A percentile compares a stretch with the other conserved stretches of the same genome.
These are phyloP conservation scores for Rosa rugosa DNA, from an alignment of 306 rosid species.

Conservation along the genomic window DNA sequence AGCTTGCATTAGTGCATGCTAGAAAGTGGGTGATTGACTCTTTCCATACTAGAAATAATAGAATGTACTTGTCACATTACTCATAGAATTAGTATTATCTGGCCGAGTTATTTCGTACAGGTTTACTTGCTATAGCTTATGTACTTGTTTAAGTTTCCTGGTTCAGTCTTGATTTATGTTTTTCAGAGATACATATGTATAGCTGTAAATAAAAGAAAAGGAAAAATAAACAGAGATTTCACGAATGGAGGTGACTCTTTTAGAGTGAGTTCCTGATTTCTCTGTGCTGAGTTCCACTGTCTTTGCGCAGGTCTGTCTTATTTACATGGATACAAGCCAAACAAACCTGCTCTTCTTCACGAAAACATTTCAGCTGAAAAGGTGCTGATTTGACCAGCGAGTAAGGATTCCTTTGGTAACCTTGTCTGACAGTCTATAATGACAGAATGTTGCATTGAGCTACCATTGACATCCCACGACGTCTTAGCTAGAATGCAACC, in stretches of 20 bases:
- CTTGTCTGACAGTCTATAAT: no score
- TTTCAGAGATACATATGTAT: neutral
- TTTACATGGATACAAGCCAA: conserved; percentile 65
- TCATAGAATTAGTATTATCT: neutral
- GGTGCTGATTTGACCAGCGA: no score
- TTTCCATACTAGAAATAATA: no score
- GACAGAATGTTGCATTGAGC: no score
- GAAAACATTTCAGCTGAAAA: conserved; percentile 87
- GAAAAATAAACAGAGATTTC: neutral
- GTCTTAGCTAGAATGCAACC: no score
- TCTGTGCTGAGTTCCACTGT: conserved; percentile 26
- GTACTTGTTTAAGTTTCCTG: neutral
- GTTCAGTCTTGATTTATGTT: neutral
- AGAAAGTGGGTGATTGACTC: no score
- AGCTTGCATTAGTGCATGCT: no score
- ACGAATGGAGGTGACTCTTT: neutral
- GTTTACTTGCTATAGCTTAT: neutral
- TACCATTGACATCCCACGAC: no score
- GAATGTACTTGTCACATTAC: no score
- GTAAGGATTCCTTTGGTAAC: no score
- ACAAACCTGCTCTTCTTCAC: conserved; percentile 75
- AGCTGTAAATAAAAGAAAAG: neutral
- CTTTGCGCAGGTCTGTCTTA: conserved; percentile 61
- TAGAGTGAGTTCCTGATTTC: neutral
- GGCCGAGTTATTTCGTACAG: neutral